phyloP scores from a whole-genome alignment of 169 alveolate species.

The Cryptosporidium felis region DNA sequence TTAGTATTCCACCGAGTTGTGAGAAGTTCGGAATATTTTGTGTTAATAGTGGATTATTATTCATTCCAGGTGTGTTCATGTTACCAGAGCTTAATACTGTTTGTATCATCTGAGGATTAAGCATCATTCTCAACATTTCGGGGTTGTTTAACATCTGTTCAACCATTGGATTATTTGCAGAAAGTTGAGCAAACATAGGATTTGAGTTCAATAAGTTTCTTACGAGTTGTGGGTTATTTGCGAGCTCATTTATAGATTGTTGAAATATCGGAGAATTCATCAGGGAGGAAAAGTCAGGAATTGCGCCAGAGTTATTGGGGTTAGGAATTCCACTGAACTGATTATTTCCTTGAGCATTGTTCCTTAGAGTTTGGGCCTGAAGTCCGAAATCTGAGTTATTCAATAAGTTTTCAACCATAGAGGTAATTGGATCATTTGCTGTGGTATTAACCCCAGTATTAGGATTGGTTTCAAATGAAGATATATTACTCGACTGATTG shows the following conservation, averaged over 20 bases:
- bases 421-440: background rate
- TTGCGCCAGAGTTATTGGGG: background rate
- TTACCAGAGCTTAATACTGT: constrained; percentile 15
- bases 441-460: background rate
- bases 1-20: constrained; percentile 24
- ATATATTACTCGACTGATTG: background rate
- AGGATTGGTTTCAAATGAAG: background rate
- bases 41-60: constrained; percentile 60
- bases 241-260: constrained; percentile 79
- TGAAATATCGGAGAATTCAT: constrained; percentile 82
- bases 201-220: constrained; percentile 75
- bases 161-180: constrained; percentile 83
- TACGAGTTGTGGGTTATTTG: constrained; percentile 78
- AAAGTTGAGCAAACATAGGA: constrained; percentile 76
- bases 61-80: background rate
- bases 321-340: constrained; percentile 14
- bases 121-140: constrained; percentile 82
- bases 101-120: constrained; percentile 78
- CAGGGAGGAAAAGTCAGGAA: constrained; percentile 39
- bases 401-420: constrained; percentile 26
- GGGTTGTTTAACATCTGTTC: constrained; percentile 86
- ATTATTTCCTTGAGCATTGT: background rate
- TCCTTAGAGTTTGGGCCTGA: background rate
- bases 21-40: background rate
- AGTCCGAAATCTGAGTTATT: constrained; percentile 23